Evolutionary conservation across 805 yeast genomes (phyloP).

Genomic region (Cyberlindnera suaveolens): DNA sequence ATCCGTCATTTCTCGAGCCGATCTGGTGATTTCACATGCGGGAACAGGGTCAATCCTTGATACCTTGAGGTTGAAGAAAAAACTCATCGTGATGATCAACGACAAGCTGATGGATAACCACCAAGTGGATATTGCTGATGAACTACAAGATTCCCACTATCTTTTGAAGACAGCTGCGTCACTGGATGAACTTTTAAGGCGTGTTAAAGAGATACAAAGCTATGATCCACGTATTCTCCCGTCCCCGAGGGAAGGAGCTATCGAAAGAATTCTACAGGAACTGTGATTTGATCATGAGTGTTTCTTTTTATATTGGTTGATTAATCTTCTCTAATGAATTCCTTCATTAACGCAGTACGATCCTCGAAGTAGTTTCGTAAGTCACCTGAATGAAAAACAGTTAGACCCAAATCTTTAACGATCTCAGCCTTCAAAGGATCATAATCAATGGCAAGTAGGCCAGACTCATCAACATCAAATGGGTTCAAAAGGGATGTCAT

Average conservation of each 20-base stretch:
- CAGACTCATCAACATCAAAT: constrained; percentile 4
- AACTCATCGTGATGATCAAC: constrained; percentile 67
- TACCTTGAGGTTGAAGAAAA: constrained; percentile 48
- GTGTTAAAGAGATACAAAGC: constrained; percentile 11
- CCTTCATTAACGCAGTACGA: constrained; percentile 11
- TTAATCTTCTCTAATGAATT: constrained; percentile 3
- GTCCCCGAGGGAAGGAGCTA: constrained; percentile 14
- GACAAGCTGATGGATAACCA: constrained; percentile 78
- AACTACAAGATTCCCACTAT: constrained; percentile 32
- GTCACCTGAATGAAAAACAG: neutral
- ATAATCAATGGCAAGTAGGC: constrained; percentile 13
- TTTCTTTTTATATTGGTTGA: neutral
- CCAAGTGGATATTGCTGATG: constrained; percentile 70
- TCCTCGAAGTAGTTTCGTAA: constrained; percentile 9
- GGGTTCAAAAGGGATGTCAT: neutral
- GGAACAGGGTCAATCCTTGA: constrained; percentile 91
- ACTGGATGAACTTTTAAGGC: constrained; percentile 11
- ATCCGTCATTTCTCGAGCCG: constrained; percentile 37
- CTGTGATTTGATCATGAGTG: neutral
- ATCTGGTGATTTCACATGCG: constrained; percentile 80
- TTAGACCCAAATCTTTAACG: neutral
- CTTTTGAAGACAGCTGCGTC: constrained; percentile 19
- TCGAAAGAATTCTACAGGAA: constrained; percentile 8
- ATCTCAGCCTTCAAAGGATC: constrained; percentile 11
- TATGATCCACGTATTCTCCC: constrained; percentile 16